Percentiles rank a stretch among this genome's conserved stretches.
These are phyloP conservation scores for Fraxinus albicans DNA, from an alignment of 305 asterid species.

Conservation along the genomic window DNA sequence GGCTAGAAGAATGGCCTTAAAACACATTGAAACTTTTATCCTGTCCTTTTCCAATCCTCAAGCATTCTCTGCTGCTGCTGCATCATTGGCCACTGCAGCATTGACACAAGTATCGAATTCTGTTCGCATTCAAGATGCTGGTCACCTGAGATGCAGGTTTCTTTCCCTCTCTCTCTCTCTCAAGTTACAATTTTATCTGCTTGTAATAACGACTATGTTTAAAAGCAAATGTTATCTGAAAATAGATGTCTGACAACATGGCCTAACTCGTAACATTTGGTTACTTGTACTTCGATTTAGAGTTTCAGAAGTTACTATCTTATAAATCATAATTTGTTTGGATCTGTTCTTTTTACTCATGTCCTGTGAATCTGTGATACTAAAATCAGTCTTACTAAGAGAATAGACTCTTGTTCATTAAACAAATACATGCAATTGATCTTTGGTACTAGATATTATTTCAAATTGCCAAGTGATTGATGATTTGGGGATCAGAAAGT, in stretches of 20 bases:
- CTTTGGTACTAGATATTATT: neutral
- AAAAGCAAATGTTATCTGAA: neutral
- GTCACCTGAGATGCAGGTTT: constrained; percentile 98
- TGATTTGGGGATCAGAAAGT: neutral
- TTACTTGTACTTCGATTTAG: neutral
- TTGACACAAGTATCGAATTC: constrained; percentile 69
- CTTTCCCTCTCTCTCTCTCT: neutral
- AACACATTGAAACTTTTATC: constrained; percentile 70
- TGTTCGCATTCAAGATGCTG: constrained; percentile 86
- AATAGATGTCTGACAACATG: neutral
- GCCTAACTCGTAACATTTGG: neutral
- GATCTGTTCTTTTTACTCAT: neutral
- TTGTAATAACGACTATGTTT: neutral
- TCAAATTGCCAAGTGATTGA: neutral
- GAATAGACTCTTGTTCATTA: neutral
- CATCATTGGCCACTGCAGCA: constrained; percentile 74
- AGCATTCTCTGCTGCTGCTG: constrained; percentile 77
- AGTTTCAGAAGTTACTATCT: neutral
- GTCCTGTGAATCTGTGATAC: neutral
- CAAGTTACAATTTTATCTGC: neutral
- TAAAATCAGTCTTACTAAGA: neutral
- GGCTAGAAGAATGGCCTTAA: constrained; percentile 71
- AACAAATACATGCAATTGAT: neutral
- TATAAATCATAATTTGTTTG: neutral
- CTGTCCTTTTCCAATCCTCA: constrained; percentile 70